phyloP scores from a whole-genome alignment of 2,329 filamentous ascomycete species.

The Arthrocladium fulminans region DNA sequence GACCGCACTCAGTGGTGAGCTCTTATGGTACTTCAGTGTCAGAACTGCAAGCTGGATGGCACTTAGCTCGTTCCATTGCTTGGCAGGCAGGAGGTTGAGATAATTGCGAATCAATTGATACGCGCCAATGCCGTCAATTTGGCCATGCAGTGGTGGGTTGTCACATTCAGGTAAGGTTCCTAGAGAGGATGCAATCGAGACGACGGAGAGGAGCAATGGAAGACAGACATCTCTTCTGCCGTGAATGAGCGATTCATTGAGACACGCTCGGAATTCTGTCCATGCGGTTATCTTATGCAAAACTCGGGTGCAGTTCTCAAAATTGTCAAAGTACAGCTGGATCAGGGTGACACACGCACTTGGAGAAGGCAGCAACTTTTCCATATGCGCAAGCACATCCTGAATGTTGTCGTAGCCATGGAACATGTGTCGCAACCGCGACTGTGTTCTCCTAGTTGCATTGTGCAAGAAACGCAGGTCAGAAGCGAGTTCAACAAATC shows the following conservation, averaged over 20 bases:
- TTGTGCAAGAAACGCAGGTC: constrained; percentile 6
- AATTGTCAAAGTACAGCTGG: constrained; percentile 20
- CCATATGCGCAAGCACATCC: constrained; percentile 10
- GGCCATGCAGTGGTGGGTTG: constrained; percentile 4
- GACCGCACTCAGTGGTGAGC: constrained; percentile 11
- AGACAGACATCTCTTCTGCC: constrained; percentile 16
- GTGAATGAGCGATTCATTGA: constrained; percentile 12
- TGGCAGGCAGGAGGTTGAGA: constrained; percentile 11
- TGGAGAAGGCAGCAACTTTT: background rate
- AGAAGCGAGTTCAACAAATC: background rate
- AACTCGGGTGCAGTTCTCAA: constrained; percentile 22
- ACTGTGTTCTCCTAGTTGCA: constrained; percentile 2
- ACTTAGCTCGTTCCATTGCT: background rate
- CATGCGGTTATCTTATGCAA: constrained; percentile 16
- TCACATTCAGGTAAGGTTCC: constrained; percentile 18
- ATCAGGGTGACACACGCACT: constrained; percentile 14
- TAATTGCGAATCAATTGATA: constrained; percentile 10
- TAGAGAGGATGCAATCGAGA: constrained; percentile 14
- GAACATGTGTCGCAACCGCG: constrained; percentile 11
- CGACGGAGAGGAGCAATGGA: constrained; percentile 17
- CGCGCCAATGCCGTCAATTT: constrained; percentile 7
- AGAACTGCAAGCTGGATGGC: constrained; percentile 18
- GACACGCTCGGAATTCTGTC: constrained; percentile 14
- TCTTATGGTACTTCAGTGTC: constrained; percentile 16
- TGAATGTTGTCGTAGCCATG: constrained; percentile 11